These are phyloP conservation scores for Emiliania huxleyi DNA, from an alignment of 78 protist genomes.

Conservation along the genomic window DNA sequence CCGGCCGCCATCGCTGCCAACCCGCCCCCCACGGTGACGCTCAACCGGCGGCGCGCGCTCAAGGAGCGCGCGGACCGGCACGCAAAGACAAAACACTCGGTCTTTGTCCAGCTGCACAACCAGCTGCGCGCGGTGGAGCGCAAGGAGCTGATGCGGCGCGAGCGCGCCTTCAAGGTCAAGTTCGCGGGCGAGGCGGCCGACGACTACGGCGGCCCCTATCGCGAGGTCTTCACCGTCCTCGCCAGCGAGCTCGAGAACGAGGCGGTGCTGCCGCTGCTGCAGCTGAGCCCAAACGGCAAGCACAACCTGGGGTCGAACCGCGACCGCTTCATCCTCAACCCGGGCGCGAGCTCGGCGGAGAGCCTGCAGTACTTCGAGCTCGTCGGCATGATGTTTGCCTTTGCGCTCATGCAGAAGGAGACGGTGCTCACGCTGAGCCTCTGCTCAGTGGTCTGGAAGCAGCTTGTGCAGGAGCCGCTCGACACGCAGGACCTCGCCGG, in stretches of 20 bases:
- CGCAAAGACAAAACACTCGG: background rate
- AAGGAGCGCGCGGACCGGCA: slow-evolving; percentile 9
- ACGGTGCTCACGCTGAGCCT: slow-evolving; percentile 1
- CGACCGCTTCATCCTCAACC: background rate
- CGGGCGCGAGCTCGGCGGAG: slow-evolving; percentile 17
- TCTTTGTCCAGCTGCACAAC: background rate
- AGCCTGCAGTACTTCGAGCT: background rate
- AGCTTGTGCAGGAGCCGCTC: slow-evolving; percentile 54
- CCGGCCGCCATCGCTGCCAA: background rate
- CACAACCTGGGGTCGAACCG: background rate
- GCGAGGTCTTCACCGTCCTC: slow-evolving; percentile 38
- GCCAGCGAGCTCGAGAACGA: slow-evolving; percentile 40
- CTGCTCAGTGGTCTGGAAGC: slow-evolving; percentile 6
- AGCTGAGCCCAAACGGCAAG: background rate
- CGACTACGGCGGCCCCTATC: slow-evolving; percentile 58
- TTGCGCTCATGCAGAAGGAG: background rate
- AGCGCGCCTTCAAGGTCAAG: slow-evolving; percentile 2
- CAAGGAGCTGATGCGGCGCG: background rate
- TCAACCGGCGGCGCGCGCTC: background rate
- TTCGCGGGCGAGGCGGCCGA: slow-evolving; percentile 53
- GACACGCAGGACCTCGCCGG: background rate
- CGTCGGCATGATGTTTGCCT: background rate
- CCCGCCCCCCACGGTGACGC: background rate
- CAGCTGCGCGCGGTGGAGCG: background rate
- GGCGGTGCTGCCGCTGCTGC: background rate